These are phyloP conservation scores for Rhizopogon vesiculosus DNA, from an alignment of 768 basidiomycete species.

Conservation along the genomic window DNA sequence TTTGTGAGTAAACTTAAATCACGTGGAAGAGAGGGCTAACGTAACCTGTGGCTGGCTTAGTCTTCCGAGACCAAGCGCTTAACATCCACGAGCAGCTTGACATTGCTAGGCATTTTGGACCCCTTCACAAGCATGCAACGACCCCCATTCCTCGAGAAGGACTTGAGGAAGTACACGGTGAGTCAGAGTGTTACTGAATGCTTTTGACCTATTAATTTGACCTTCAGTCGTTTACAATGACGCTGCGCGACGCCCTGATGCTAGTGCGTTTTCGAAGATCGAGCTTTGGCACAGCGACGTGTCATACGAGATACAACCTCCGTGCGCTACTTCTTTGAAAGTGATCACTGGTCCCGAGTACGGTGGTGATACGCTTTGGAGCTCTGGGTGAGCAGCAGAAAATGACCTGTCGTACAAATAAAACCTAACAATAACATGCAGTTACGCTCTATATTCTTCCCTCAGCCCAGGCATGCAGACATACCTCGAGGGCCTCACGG, in stretches of 20 bases:
- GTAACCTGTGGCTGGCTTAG: constrained; percentile 27
- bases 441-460: constrained; percentile 81
- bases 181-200: constrained; percentile 11
- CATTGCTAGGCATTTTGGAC: constrained; percentile 68
- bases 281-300: constrained; percentile 86
- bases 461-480: constrained; percentile 70
- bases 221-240: constrained; percentile 66
- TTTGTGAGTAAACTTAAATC: constrained; percentile 45
- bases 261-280: constrained; percentile 60
- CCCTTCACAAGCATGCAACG: constrained; percentile 79
- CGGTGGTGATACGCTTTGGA: constrained; percentile 81
- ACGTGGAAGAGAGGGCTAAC: background rate
- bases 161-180: constrained; percentile 73
- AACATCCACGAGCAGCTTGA: constrained; percentile 65
- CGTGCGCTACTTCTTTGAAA: constrained; percentile 73
- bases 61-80: constrained; percentile 74
- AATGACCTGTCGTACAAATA: background rate
- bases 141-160: constrained; percentile 72
- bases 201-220: constrained; percentile 3
- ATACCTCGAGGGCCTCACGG: constrained; percentile 70
- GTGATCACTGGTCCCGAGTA: constrained; percentile 63
- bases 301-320: constrained; percentile 79
- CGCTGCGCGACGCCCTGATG: constrained; percentile 55
- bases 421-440: constrained; percentile 22
- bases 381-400: constrained; percentile 53